Conservation (phyloP, 2,329 filamentous ascomycete species). For the Penicillium sp. region DNA sequence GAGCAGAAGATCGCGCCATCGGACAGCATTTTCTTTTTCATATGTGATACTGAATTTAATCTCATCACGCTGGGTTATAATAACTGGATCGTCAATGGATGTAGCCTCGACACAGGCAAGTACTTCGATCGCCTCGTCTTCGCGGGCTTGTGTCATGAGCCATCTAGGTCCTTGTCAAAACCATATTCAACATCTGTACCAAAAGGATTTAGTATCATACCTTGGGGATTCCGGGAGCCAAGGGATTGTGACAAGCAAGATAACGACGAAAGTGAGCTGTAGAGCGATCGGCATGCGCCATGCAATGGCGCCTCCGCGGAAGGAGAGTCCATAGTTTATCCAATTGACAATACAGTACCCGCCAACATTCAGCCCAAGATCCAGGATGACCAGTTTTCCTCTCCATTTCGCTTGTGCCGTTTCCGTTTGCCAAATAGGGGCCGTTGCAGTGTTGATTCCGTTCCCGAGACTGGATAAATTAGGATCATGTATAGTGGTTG, state of each 20-base stretch:
- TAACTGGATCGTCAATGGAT: constrained; percentile 45
- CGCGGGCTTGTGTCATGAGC: constrained; percentile 30
- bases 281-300: constrained; percentile 49
- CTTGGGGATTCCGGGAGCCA: constrained; percentile 30
- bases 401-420: constrained; percentile 45
- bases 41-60: constrained; percentile 51
- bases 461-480: not conserved
- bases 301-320: constrained; percentile 38
- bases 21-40: constrained; percentile 50
- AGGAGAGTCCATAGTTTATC: constrained; percentile 52
- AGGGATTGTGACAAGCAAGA: constrained; percentile 45
- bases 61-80: constrained; percentile 45
- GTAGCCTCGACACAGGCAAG: constrained; percentile 5
- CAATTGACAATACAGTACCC: constrained; percentile 53
- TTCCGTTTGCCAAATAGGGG: constrained; percentile 53
- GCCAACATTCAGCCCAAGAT: constrained; percentile 51
- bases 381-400: constrained; percentile 47
- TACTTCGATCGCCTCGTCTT: constrained; percentile 7
- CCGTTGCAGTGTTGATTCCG: constrained; percentile 52
- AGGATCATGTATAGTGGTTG: too few relatives aligned
- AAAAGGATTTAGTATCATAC: not conserved
- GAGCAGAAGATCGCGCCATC: constrained; percentile 36
- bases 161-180: constrained; percentile 29
- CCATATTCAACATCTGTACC: too few relatives aligned
- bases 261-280: constrained; percentile 50